phyloP scores from a whole-genome alignment of 2,329 filamentous ascomycete genomes.

The Colletotrichum liaoningense region DNA sequence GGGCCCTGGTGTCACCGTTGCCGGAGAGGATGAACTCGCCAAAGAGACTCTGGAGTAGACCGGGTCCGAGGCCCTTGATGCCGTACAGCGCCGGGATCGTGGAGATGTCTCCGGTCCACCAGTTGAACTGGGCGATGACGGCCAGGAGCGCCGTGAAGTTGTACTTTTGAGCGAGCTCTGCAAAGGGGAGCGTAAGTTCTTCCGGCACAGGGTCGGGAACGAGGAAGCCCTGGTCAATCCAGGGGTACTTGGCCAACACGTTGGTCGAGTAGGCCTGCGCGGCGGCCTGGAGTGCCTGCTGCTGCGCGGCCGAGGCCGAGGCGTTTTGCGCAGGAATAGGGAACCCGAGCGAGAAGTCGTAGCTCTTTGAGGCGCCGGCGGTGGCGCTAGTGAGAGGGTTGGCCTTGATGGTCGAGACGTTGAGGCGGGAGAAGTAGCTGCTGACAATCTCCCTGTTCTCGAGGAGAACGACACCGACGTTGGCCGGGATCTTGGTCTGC shows the following conservation, averaged over 20 bases:
- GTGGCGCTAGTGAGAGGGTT: conserved; percentile 1
- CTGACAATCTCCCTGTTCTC: conserved; percentile 46
- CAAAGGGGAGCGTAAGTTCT: conserved; percentile 55
- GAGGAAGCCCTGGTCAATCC: conserved; percentile 43
- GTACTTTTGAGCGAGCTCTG: conserved; percentile 55
- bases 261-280: conserved; percentile 20
- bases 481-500: conserved; percentile 16
- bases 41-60: conserved; percentile 35
- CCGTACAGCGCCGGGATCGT: conserved; percentile 51
- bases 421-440: conserved; percentile 50
- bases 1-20: conserved; percentile 38
- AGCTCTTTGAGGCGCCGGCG: conserved; percentile 18
- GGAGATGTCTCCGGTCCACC: conserved; percentile 53
- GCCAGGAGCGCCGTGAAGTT: conserved; percentile 48
- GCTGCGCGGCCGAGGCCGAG: conserved; percentile 17
- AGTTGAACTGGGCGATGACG: conserved; percentile 46
- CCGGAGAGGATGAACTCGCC: conserved; percentile 39
- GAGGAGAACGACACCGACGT: conserved; percentile 42
- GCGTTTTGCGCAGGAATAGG: conserved; percentile 25
- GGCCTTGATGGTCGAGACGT: conserved; percentile 38
- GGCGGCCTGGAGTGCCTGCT: conserved; percentile 16
- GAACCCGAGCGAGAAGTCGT: conserved; percentile 37
- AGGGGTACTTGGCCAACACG: conserved; percentile 28
- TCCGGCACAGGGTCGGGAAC: conserved; percentile 56
- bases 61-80: conserved; percentile 46